A percentile compares a stretch with the other conserved stretches of the same genome.
phyloP scores from a whole-genome alignment of 1,139 yeast species.

The Waltiozyma solani region DNA sequence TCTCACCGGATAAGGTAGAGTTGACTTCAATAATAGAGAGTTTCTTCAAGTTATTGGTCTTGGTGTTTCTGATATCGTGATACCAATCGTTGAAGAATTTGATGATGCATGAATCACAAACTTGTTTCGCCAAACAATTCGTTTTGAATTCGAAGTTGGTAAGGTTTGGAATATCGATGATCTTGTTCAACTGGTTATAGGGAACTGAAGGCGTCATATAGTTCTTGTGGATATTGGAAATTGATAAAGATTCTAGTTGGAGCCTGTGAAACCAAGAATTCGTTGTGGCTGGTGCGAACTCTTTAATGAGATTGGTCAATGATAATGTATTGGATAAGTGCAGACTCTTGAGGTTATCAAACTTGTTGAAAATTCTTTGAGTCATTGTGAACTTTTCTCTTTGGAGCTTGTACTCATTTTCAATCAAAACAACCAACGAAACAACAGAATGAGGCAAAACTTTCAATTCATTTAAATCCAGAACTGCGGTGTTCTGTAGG shows the following conservation, averaged over 20 bases:
- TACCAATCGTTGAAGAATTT: constrained; percentile 19
- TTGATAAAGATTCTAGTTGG: constrained; percentile 14
- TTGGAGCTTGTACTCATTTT: constrained; percentile 11
- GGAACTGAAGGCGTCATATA: constrained; percentile 6
- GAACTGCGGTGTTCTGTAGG: constrained; percentile 15
- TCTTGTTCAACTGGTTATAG: constrained; percentile 13
- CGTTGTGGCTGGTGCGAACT: constrained; percentile 2
- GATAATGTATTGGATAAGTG: constrained; percentile 17
- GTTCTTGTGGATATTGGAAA: constrained; percentile 15
- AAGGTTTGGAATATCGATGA: constrained; percentile 14
- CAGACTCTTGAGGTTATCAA: constrained; percentile 11
- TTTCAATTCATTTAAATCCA: constrained; percentile 17
- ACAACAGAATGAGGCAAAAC: constrained; percentile 14
- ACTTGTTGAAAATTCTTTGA: constrained; percentile 8
- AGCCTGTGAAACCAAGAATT: constrained; percentile 3
- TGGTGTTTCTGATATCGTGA: constrained; percentile 3
- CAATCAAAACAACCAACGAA: constrained; percentile 15
- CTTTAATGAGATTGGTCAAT: constrained; percentile 11
- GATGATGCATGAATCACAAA: constrained; percentile 16
- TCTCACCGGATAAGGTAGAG: constrained; percentile 6
- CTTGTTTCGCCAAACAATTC: constrained; percentile 15
- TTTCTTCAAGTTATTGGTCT: constrained; percentile 6
- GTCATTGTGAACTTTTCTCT: constrained; percentile 8
- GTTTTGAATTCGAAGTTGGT: constrained; percentile 18
- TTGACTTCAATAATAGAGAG: constrained; percentile 17